Evolutionary conservation across 2,329 filamentous ascomycete species (phyloP), one percentile per base, ranked within the genome.

Genomic region (Cladophialophora carrionii): DNA sequence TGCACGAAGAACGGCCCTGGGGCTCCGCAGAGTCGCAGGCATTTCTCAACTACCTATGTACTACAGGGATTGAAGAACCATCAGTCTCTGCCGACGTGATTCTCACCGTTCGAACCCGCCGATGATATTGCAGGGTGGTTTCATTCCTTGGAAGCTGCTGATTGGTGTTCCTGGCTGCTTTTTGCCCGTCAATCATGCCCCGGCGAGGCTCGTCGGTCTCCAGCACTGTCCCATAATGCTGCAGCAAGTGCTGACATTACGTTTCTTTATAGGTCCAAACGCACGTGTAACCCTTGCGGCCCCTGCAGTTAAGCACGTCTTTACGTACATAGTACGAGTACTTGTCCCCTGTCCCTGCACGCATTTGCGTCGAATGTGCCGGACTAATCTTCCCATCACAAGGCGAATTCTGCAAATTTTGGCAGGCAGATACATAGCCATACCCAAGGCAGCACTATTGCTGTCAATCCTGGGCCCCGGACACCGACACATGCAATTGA

Each of bases 151-250:
- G 24, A 26, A 29, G 46, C 20, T 26, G 32, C 17, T 17, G 8
- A 60, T 60, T 53, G 57, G 46, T 60, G 48, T 60, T 43, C 57
- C 48, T 53, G 57, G 31, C 31, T 43, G 26, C 52, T 34, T 26
- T 31, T 54, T 34, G 32, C 14, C 29, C 29, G 52, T 29, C 9
- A 54, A 24, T 34, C 52, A 32, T 32, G 26, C 4, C 52, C n/a
- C 14, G 4, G 17, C 20, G 26, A 32, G 17, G 17, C 22, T 54
- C 24, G 24, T 54, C 52, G 20, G 8, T 54, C 52, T 34, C 29
- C 22, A 32, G 52, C 24, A 22, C 26, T 9, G 14, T 51, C 6
- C 48, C 48, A 51, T 51, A 9, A 51, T 51, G 20, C 48, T 51
- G 48, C 22, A 51, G 48, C 48, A 24, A 14, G 24, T 12, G 48